Percentiles rank a stretch among this genome's conserved stretches.
phyloP scores from a whole-genome alignment of 257 asterid species.

The Przewalskia tangutica region DNA sequence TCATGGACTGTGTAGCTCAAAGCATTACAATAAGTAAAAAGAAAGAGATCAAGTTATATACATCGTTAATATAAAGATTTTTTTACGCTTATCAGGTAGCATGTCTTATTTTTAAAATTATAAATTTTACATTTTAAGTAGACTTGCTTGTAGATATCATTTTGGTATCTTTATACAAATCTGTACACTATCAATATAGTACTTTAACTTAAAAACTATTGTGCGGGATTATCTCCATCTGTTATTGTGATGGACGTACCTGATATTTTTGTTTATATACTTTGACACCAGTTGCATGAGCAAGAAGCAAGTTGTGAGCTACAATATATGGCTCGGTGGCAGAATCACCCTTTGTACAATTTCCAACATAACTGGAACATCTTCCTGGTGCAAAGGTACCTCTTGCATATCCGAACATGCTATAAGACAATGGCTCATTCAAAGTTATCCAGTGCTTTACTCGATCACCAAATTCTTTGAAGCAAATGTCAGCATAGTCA shows the following conservation, averaged over 20 bases:
- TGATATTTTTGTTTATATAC: slow-evolving; percentile 14
- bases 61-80: too few relatives aligned
- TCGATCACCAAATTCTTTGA: slow-evolving; percentile 25
- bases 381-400: slow-evolving; percentile 23
- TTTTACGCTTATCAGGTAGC: too few relatives aligned
- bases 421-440: slow-evolving; percentile 19
- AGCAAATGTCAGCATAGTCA: slow-evolving; percentile 19
- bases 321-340: slow-evolving; percentile 25
- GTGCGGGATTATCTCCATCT: background rate
- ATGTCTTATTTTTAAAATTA: too few relatives aligned
- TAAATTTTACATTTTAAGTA: too few relatives aligned
- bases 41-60: too few relatives aligned
- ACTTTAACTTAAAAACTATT: too few relatives aligned
- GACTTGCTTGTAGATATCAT: background rate
- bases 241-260: background rate
- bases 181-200: background rate
- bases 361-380: background rate
- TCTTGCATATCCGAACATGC: slow-evolving; percentile 6
- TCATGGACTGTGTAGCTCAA: too few relatives aligned
- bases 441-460: slow-evolving; percentile 26
- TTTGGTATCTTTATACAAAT: background rate
- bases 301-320: slow-evolving; percentile 23
- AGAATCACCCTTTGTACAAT: slow-evolving; percentile 16
- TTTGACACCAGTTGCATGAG: slow-evolving; percentile 21
- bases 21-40: too few relatives aligned